These are phyloP conservation scores for Carex scoparia DNA, from an alignment of 176 grass and related monocot genomes.

Conservation along the genomic window DNA sequence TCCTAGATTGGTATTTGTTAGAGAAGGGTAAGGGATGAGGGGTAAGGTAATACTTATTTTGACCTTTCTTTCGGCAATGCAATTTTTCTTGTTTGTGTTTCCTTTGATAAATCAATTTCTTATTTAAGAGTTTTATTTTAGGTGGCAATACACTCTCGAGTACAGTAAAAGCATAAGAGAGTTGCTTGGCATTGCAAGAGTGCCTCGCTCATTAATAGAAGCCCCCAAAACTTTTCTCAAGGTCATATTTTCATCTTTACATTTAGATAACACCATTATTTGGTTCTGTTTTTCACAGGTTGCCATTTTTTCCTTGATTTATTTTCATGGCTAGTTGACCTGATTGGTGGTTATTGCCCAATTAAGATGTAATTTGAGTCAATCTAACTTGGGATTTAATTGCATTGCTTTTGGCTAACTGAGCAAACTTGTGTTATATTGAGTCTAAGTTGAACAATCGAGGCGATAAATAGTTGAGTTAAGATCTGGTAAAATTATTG, in stretches of 20 bases:
- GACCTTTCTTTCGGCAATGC: neutral
- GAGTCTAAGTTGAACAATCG: neutral
- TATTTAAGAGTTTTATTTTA: conserved; percentile 10
- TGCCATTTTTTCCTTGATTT: neutral
- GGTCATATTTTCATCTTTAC: conserved; percentile 33
- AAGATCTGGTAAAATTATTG: neutral
- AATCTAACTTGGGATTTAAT: neutral
- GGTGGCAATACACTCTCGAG: conserved; percentile 86
- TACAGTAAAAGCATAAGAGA: conserved; percentile 71
- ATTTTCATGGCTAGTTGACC: neutral
- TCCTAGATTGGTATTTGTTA: neutral
- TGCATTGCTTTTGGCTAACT: neutral
- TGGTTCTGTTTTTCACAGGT: neutral
- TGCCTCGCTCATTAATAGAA: conserved; percentile 40
- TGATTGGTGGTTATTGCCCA: neutral
- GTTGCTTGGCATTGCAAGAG: conserved; percentile 50
- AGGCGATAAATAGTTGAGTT: neutral
- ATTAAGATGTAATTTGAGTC: neutral
- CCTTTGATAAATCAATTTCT: neutral
- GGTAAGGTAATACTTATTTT: neutral
- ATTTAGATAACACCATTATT: neutral
- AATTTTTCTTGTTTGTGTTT: neutral
- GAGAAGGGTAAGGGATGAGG: too few species aligned
- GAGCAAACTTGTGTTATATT: neutral
- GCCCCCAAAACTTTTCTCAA: conserved; percentile 66